Evolutionary conservation across 2,329 filamentous ascomycete genomes (phyloP).

Genomic region (Botryotinia globosa): DNA sequence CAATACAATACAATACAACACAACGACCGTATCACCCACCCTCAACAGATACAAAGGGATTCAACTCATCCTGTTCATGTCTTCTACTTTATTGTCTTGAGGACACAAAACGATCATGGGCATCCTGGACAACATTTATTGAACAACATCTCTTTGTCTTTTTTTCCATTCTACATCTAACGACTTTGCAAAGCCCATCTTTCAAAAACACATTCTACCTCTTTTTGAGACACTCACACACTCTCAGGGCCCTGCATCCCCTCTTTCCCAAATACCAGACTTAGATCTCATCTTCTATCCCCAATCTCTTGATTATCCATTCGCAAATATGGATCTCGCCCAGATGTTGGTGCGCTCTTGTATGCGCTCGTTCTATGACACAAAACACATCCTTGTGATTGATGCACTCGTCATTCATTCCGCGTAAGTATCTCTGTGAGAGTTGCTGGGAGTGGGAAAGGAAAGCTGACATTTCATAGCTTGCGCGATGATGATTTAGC

Average conservation of each 20-base stretch:
- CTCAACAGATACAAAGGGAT: neutral
- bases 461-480: slow-evolving; percentile 42
- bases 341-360: slow-evolving; percentile 83
- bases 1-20: neutral
- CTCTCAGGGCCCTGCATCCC: neutral
- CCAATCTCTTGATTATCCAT: neutral
- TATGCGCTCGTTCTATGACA: slow-evolving; percentile 81
- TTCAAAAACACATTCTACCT: neutral
- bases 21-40: neutral
- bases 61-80: neutral
- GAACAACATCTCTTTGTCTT: slow-evolving; percentile 20
- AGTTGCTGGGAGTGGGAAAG: slow-evolving; percentile 20
- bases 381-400: slow-evolving; percentile 76
- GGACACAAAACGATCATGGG: slow-evolving; percentile 16
- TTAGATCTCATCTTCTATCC: neutral
- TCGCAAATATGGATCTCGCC: slow-evolving; percentile 58
- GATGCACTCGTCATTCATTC: slow-evolving; percentile 76
- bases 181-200: neutral
- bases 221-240: neutral
- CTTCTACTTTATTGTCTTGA: slow-evolving; percentile 10
- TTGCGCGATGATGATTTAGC: slow-evolving; percentile 86
- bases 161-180: neutral
- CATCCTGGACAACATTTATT: slow-evolving; percentile 17
- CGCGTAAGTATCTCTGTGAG: slow-evolving; percentile 49
- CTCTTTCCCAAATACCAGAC: neutral